These are phyloP conservation scores for Scheffersomyces ergatensis DNA, from an alignment of 805 yeast genomes.

Conservation along the genomic window DNA sequence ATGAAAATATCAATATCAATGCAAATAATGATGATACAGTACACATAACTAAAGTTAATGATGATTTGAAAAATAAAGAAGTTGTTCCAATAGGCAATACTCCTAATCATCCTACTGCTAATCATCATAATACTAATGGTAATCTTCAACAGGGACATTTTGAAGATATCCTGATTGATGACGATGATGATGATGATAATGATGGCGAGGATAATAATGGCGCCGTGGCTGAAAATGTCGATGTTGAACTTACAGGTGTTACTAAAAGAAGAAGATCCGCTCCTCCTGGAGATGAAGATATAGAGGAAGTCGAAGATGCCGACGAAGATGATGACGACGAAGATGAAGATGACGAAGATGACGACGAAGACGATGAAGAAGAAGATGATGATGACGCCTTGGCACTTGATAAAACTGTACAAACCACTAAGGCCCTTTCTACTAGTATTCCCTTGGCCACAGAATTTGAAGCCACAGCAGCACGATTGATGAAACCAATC, in stretches of 20 bases:
- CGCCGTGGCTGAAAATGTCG: constrained; percentile 1
- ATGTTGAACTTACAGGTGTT: background rate
- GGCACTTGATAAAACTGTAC: constrained; percentile 4
- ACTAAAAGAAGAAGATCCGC: background rate
- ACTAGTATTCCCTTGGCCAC: constrained; percentile 19
- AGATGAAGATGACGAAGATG: constrained; percentile 16
- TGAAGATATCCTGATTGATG: background rate
- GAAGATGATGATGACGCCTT: constrained; percentile 10
- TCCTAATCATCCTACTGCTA: background rate
- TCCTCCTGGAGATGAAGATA: constrained; percentile 6
- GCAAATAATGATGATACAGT: background rate
- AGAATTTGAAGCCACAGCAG: constrained; percentile 25
- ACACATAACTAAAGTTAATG: background rate
- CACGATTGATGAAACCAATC: constrained; percentile 33
- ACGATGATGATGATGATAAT: background rate
- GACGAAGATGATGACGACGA: constrained; percentile 11
- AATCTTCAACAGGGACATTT: background rate
- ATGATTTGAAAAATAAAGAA: background rate
- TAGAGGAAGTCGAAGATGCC: constrained; percentile 10
- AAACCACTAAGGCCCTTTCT: background rate
- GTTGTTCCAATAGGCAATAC: no score
- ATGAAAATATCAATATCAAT: background rate
- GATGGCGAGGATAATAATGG: constrained; percentile 1
- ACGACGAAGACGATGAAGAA: constrained; percentile 14
- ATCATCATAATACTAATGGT: background rate